phyloP scores from a whole-genome alignment of 2,329 filamentous ascomycete species.

The Ceratocystis diversiconidia region DNA sequence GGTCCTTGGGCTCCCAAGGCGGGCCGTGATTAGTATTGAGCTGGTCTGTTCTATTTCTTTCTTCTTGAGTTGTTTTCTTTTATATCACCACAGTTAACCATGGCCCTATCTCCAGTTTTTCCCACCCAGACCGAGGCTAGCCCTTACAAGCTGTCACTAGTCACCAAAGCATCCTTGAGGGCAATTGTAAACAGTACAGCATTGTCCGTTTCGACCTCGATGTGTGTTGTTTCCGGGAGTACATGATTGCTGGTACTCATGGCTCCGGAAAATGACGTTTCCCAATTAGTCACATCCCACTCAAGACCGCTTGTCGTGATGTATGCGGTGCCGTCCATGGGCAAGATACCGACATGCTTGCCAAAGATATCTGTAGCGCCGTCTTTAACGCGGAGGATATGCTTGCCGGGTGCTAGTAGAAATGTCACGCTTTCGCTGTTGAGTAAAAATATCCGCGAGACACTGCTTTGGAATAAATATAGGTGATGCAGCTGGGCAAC shows the following conservation, averaged over 20 bases:
- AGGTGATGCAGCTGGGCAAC: conserved; percentile 81
- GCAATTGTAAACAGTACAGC: conserved; percentile 59
- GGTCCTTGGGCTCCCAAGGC: background rate
- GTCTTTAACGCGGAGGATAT: conserved; percentile 50
- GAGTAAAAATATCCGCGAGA: conserved; percentile 56
- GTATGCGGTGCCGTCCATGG: conserved; percentile 60
- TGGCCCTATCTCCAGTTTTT: background rate
- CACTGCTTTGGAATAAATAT: conserved; percentile 44
- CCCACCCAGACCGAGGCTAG: background rate
- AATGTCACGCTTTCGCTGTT: conserved; percentile 73
- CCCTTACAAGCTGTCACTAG: background rate
- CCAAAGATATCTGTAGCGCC: conserved; percentile 44
- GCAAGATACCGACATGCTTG: conserved; percentile 74
- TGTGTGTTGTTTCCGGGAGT: conserved; percentile 39
- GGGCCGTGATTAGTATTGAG: background rate
- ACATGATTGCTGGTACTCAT: conserved; percentile 75
- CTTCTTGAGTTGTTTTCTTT: background rate
- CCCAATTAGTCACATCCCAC: conserved; percentile 81
- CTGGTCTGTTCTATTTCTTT: background rate
- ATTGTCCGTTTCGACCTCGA: conserved; percentile 48
- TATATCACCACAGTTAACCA: background rate
- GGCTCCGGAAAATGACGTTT: conserved; percentile 57
- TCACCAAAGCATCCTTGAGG: background rate
- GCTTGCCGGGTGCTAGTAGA: conserved; percentile 44
- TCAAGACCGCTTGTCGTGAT: conserved; percentile 71